phyloP scores from a whole-genome alignment of 306 rosid species.

The Delonix regia region DNA sequence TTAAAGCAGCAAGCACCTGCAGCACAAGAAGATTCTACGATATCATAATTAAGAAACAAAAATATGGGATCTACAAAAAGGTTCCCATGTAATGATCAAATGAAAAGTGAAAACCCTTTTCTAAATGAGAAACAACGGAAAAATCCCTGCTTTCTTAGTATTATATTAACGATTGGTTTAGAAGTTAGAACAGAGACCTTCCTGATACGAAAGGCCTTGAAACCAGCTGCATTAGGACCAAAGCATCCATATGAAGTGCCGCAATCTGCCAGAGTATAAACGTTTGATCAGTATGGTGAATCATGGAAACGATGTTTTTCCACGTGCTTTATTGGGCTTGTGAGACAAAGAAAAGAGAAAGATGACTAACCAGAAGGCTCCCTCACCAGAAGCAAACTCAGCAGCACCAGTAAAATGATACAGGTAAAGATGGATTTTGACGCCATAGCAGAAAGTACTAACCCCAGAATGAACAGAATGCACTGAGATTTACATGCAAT shows the following conservation, averaged over 20 bases:
- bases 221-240: constrained; percentile 32
- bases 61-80: too few relatives aligned
- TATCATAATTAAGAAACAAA: neutral
- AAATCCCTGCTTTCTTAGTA: neutral
- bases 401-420: constrained; percentile 37
- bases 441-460: constrained; percentile 47
- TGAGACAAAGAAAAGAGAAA: neutral
- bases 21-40: constrained; percentile 9
- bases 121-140: neutral
- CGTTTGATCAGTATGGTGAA: neutral
- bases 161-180: neutral
- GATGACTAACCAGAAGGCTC: constrained; percentile 49
- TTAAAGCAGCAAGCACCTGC: constrained; percentile 49
- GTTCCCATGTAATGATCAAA: too few relatives aligned
- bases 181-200: constrained; percentile 46
- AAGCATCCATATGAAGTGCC: constrained; percentile 39
- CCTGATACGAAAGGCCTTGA: constrained; percentile 42
- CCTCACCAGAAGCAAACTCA: constrained; percentile 43
- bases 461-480: neutral
- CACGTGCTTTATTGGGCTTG: neutral
- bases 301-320: neutral
- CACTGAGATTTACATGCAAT: constrained; percentile 12
- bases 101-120: neutral
- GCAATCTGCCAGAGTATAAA: constrained; percentile 46
- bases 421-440: constrained; percentile 40